Conservation (phyloP, 2,329 filamentous ascomycete genomes). For the Xylaria sp. region DNA sequence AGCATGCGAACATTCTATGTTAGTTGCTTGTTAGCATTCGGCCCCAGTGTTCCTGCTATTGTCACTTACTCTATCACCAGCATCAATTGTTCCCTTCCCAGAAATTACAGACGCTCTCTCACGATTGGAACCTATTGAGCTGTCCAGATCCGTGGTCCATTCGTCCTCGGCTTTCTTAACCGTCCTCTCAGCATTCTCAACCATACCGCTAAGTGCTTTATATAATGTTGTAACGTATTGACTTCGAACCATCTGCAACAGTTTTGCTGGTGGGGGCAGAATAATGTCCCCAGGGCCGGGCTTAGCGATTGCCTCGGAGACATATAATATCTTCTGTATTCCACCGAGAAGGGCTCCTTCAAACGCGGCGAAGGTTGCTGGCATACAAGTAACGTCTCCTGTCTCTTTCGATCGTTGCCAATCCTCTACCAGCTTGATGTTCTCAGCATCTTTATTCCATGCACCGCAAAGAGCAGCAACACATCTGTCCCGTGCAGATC, state of each 20-base stretch:
- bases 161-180: constrained; percentile 72
- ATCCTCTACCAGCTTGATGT: constrained; percentile 91
- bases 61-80: constrained; percentile 64
- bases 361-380: constrained; percentile 83
- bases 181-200: constrained; percentile 90
- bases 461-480: constrained; percentile 86
- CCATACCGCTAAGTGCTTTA: constrained; percentile 92
- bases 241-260: constrained; percentile 88
- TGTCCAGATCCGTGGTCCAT: constrained; percentile 63
- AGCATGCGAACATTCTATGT: constrained; percentile 88
- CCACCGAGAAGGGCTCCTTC: constrained; percentile 83
- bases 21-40: constrained; percentile 42
- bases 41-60: not conserved
- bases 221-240: constrained; percentile 96
- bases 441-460: constrained; percentile 94
- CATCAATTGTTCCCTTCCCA: constrained; percentile 62
- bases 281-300: constrained; percentile 80
- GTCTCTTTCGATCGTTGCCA: constrained; percentile 87
- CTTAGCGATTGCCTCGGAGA: constrained; percentile 84
- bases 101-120: constrained; percentile 52
- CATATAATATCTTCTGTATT: constrained; percentile 95
- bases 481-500: constrained; percentile 82
- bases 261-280: constrained; percentile 83
- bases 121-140: constrained; percentile 49
- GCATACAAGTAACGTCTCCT: constrained; percentile 91